phyloP scores from a whole-genome alignment of 306 rosid genomes.

The Casuarina cunninghamiana region DNA sequence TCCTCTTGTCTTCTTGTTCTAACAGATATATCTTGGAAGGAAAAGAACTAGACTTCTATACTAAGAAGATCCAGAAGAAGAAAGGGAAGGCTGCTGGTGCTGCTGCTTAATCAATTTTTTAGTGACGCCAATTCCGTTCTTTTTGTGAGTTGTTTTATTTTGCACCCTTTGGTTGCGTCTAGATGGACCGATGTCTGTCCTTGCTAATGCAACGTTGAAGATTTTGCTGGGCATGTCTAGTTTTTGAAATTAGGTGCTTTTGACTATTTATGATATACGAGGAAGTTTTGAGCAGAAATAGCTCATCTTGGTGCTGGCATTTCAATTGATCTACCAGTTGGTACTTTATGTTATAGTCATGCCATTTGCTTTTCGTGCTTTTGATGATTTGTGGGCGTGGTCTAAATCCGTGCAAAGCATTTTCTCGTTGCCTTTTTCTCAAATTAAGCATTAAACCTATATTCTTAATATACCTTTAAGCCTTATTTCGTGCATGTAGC shows the following conservation, averaged over 20 bases:
- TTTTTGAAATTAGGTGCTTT: conserved; percentile 9
- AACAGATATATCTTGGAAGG: conserved; percentile 72
- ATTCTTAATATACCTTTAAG: too few species aligned
- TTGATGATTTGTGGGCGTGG: too few species aligned
- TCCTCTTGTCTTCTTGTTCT: not conserved
- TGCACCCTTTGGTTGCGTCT: not conserved
- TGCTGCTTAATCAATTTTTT: conserved; percentile 35
- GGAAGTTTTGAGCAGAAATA: not conserved
- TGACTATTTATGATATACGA: conserved; percentile 4
- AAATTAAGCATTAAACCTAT: too few species aligned
- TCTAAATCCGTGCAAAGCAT: too few species aligned
- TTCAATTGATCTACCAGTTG: not conserved
- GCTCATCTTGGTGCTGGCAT: not conserved
- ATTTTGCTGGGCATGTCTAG: conserved; percentile 9
- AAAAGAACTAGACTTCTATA: conserved; percentile 70
- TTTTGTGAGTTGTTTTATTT: conserved; percentile 1
- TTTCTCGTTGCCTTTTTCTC: too few species aligned
- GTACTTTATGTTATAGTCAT: not conserved
- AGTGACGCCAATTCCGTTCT: not conserved
- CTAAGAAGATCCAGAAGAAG: conserved; percentile 74
- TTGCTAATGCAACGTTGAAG: conserved; percentile 1
- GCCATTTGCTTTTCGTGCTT: not conserved
- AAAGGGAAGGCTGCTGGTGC: conserved; percentile 56
- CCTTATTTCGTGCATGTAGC: too few species aligned
- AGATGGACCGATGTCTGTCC: conserved; percentile 13